These are phyloP conservation scores for Yamadazyma trypodendri DNA, from an alignment of 1,139 yeast genomes.

Conservation along the genomic window DNA sequence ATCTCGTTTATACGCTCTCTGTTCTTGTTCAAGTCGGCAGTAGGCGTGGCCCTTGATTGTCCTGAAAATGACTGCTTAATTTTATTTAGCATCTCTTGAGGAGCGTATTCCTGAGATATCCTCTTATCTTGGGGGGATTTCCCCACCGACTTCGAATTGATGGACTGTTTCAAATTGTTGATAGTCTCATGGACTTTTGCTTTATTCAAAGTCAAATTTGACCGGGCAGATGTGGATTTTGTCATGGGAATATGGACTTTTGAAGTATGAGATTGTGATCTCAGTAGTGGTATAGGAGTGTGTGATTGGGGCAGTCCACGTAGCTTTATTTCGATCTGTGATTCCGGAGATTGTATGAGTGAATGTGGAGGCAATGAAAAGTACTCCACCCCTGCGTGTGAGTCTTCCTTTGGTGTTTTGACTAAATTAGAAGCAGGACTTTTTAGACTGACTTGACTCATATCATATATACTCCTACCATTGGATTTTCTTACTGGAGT, in stretches of 20 bases:
- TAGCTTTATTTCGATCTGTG: neutral
- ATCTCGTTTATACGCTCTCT: conserved; percentile 21
- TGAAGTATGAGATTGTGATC: too few species aligned
- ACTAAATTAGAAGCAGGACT: neutral
- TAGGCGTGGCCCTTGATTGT: conserved; percentile 16
- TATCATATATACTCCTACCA: conserved; percentile 3
- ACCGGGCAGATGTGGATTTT: conserved; percentile 10
- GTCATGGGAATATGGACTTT: conserved; percentile 1
- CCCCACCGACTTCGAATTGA: conserved; percentile 21
- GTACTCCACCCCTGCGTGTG: conserved; percentile 12
- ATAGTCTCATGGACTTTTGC: conserved; percentile 25
- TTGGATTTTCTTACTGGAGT: neutral
- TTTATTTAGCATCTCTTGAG: conserved; percentile 28
- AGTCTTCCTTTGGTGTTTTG: conserved; percentile 3
- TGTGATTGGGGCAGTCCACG: neutral
- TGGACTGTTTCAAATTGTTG: conserved; percentile 21
- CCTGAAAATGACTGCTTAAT: conserved; percentile 26
- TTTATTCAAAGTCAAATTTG: conserved; percentile 11
- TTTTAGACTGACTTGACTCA: conserved; percentile 2
- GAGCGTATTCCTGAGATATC: conserved; percentile 22
- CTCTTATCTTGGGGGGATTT: conserved; percentile 19
- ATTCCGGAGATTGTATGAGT: conserved; percentile 5
- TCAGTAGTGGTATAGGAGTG: too few species aligned
- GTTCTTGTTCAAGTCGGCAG: conserved; percentile 12
- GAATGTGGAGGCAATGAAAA: conserved; percentile 14